Conservation (phyloP, 495 filamentous ascomycete genomes). For the Hypoxylon trugodes region DNA sequence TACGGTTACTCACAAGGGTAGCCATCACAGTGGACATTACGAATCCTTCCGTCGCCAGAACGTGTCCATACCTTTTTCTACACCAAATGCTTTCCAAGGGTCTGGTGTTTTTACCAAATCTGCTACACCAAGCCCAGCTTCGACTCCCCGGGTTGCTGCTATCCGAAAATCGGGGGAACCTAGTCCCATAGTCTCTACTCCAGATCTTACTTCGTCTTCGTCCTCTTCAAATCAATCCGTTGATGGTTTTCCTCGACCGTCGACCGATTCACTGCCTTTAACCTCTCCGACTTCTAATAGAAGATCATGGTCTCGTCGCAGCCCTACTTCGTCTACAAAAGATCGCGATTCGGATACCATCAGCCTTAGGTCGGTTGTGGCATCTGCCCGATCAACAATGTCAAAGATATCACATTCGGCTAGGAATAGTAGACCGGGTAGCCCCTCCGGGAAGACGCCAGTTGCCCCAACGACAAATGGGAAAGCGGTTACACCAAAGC, state of each 20-base stretch:
- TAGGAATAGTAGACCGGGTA: conserved; percentile 34
- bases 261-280: conserved; percentile 33
- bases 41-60: conserved; percentile 95
- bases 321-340: conserved; percentile 29
- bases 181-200: conserved; percentile 50
- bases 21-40: conserved; percentile 96
- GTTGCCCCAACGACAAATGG: conserved; percentile 28
- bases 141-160: conserved; percentile 52
- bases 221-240: conserved; percentile 42
- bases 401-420: conserved; percentile 48
- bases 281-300: conserved; percentile 32
- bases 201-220: conserved; percentile 46
- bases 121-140: conserved; percentile 41
- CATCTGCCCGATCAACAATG: conserved; percentile 53
- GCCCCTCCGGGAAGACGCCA: conserved; percentile 39
- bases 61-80: conserved; percentile 73
- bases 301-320: conserved; percentile 26
- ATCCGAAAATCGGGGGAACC: conserved; percentile 39
- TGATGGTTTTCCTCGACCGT: conserved; percentile 32
- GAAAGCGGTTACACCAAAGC: conserved; percentile 1
- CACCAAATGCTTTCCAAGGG: conserved; percentile 76
- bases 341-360: conserved; percentile 47
- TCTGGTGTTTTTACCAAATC: conserved; percentile 73
- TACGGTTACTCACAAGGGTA: conserved; percentile 93
- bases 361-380: conserved; percentile 54